phyloP scores from a whole-genome alignment of 495 filamentous ascomycete genomes.

The Xanthoparmelia taractica region DNA sequence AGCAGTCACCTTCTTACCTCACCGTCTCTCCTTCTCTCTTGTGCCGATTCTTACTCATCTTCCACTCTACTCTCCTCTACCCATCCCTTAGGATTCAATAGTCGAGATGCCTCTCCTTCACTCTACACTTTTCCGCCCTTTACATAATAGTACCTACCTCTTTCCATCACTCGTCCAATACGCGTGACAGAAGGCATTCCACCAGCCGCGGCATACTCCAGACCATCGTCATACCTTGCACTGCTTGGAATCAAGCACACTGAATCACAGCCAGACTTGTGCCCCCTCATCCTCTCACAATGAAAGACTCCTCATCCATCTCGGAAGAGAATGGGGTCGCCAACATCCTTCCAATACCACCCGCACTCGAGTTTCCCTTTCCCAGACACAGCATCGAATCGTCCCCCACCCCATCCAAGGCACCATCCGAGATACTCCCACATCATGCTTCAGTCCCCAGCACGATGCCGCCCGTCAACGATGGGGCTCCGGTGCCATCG shows the following conservation, averaged over 20 bases:
- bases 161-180: background rate
- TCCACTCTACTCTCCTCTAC: background rate
- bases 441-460: slow-evolving; percentile 9
- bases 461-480: background rate
- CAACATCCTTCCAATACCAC: slow-evolving; percentile 26
- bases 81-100: background rate
- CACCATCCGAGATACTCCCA: background rate
- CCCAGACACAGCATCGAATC: slow-evolving; percentile 19
- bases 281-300: background rate
- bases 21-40: background rate
- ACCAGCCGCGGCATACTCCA: background rate
- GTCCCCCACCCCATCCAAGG: slow-evolving; percentile 1
- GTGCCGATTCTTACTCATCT: background rate
- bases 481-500: background rate
- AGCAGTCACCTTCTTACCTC: no score
- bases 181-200: background rate
- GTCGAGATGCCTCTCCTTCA: background rate
- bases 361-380: slow-evolving; percentile 25
- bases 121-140: background rate
- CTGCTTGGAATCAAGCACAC: background rate
- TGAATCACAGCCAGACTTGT: background rate
- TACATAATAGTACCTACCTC: background rate
- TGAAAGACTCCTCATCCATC: slow-evolving; percentile 6
- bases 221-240: background rate
- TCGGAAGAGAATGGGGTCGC: slow-evolving; percentile 6